These are phyloP conservation scores for Rhodomyrtus psidioides DNA, from an alignment of 441 rosid species.

Conservation along the genomic window DNA sequence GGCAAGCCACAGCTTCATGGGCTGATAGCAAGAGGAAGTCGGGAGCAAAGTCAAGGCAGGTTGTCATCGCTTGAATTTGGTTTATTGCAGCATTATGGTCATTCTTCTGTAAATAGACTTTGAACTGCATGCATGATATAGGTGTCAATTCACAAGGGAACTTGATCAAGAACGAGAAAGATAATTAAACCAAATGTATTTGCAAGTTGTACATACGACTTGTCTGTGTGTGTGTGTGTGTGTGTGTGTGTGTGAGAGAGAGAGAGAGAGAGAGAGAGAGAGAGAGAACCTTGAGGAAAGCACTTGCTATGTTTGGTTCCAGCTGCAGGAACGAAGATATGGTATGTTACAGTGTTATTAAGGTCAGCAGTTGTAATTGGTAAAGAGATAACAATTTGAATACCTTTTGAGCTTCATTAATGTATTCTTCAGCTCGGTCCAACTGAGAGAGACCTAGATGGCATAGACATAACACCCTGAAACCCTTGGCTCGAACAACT, in stretches of 20 bases:
- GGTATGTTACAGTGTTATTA: neutral
- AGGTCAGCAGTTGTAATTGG: neutral
- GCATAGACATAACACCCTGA: conserved; percentile 89
- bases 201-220: neutral
- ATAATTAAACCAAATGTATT: neutral
- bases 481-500: conserved; percentile 81
- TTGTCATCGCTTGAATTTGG: conserved; percentile 69
- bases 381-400: neutral
- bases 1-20: conserved; percentile 94
- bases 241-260: neutral
- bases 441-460: conserved; percentile 70
- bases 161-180: neutral
- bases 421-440: conserved; percentile 83
- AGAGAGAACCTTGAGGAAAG: conserved; percentile 82
- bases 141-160: neutral
- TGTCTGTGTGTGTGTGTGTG: neutral
- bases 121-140: conserved; percentile 50
- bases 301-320: conserved; percentile 64
- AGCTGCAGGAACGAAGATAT: conserved; percentile 54
- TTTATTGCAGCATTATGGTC: conserved; percentile 47
- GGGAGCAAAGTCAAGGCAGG: conserved; percentile 75
- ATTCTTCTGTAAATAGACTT: conserved; percentile 58
- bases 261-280: neutral
- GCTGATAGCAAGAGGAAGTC: conserved; percentile 81
- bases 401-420: conserved; percentile 90